phyloP scores from a whole-genome alignment of 2,329 filamentous ascomycete species.

The Phoma sp. region DNA sequence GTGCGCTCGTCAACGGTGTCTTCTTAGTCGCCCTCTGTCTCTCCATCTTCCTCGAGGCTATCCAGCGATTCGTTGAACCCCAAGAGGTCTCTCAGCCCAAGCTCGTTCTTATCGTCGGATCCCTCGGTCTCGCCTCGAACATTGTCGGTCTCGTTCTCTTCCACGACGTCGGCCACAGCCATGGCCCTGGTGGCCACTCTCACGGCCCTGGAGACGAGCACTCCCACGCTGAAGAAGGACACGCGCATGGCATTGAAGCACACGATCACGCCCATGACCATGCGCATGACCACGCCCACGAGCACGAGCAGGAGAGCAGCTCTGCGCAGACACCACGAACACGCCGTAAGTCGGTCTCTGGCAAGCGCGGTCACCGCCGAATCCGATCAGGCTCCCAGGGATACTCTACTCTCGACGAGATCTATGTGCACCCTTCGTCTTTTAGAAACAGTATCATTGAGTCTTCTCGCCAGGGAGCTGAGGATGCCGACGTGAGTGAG shows the following conservation, averaged over 20 bases:
- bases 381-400: constrained; percentile 64
- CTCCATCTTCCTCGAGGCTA: constrained; percentile 93
- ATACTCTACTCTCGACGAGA: constrained; percentile 66
- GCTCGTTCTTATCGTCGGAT: constrained; percentile 89
- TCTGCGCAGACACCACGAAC: constrained; percentile 18
- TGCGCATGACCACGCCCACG: constrained; percentile 43
- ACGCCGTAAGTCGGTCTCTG: constrained; percentile 34
- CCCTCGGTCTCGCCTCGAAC: constrained; percentile 84
- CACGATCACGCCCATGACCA: constrained; percentile 45
- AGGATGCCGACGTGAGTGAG: constrained; percentile 61
- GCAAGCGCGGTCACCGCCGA: constrained; percentile 58
- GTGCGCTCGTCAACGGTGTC: constrained; percentile 95
- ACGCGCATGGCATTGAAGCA: constrained; percentile 54
- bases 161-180: constrained; percentile 88
- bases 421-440: constrained; percentile 86
- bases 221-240: constrained; percentile 59
- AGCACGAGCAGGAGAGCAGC: constrained; percentile 52
- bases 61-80: constrained; percentile 89
- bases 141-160: constrained; percentile 87
- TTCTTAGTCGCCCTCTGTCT: constrained; percentile 96
- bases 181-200: constrained; percentile 64
- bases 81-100: constrained; percentile 84
- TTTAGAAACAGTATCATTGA: constrained; percentile 93
- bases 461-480: constrained; percentile 68
- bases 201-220: constrained; percentile 53